These are phyloP conservation scores for Euphorbia corollata DNA, from an alignment of 441 rosid genomes.

Conservation along the genomic window DNA sequence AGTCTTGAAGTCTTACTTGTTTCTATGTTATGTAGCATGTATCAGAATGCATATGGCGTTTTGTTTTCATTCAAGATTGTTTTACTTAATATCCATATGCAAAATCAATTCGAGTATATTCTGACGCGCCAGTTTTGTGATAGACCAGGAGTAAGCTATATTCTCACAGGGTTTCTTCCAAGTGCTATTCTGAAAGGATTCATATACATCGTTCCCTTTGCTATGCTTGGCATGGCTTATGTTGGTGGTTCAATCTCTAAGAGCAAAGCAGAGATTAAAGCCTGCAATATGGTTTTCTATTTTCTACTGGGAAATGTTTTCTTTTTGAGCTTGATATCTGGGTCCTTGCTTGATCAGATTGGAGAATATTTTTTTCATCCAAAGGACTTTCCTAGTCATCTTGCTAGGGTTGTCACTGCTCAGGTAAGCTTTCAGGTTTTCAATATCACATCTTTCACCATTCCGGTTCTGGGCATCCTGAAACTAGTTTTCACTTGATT, in stretches of 20 bases:
- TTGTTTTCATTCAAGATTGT: not conserved
- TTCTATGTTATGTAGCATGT: not conserved
- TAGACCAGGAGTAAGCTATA: conserved; percentile 86
- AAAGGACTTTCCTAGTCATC: conserved; percentile 66
- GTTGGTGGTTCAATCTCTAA: conserved; percentile 61
- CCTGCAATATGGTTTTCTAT: conserved; percentile 92
- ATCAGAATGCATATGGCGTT: not conserved
- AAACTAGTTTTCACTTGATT: not conserved
- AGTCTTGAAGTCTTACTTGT: not conserved
- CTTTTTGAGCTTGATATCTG: conserved; percentile 80
- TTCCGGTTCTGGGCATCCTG: not conserved
- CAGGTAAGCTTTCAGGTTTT: conserved; percentile 41
- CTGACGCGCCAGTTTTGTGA: conserved; percentile 22
- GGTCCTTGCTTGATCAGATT: conserved; percentile 79
- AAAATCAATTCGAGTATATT: not conserved
- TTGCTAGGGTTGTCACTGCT: conserved; percentile 72
- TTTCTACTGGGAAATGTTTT: conserved; percentile 85
- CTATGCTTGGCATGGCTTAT: conserved; percentile 69
- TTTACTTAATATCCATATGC: not conserved
- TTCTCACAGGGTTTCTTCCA: conserved; percentile 85
- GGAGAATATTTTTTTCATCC: conserved; percentile 71
- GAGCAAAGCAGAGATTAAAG: conserved; percentile 79
- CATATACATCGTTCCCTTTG: conserved; percentile 60
- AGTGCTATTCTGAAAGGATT: conserved; percentile 82
- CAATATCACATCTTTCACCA: too few species aligned